Base-by-base conservation (phyloP, 1,284 basidiomycete species). In the Schizopora paradoxa region DNA sequence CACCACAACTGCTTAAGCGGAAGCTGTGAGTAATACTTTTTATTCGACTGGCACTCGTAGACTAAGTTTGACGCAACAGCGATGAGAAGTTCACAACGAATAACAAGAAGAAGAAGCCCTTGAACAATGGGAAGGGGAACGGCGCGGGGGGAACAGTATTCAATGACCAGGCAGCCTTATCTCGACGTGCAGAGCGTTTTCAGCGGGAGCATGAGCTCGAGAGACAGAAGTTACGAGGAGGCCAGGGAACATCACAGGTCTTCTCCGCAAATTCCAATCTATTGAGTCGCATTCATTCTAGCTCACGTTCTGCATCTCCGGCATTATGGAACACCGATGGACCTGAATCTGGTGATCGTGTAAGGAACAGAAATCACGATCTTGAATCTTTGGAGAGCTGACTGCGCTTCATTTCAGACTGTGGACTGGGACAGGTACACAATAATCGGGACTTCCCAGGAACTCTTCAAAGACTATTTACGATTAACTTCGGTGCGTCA, bases 391-490 rank as follows among this genome's bases (percentile, higher is more conserved):
- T 14, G 19, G 22, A 26, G 4, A 14, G 10, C 13, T 27, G n/a
- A 25, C 2, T 34, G 14, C 44, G 45, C 27, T 34, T 38, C 29
- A 43, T 42, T 40, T 16, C 59, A 94, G 93, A 94, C 95, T 58
- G 92, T 96, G 7, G 88, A 96, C 63, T 99, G 96, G 96, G 95
- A 99, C 69, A 81, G 82, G 45, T 76, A 86, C 65, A 97, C 94
- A 3, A 97, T 99, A 57, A 90, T 96, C 40, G 96, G 96, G 43
- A 93, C 87, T 21, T 89, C 77, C 41, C 77, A 76, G 54, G 87
- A 89, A 56, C 70, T 96, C 21, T 97, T 98, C 72, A 99, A 99
- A 69, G 87, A 92, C 49, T 99, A 98, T 65, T 71, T 99, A 21
- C 84, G 96, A 28, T 70, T 99, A 49, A 99, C 96, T 39, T 90